These are phyloP conservation scores for Lactifluus volemus DNA, from an alignment of 768 basidiomycete species.

Conservation along the genomic window DNA sequence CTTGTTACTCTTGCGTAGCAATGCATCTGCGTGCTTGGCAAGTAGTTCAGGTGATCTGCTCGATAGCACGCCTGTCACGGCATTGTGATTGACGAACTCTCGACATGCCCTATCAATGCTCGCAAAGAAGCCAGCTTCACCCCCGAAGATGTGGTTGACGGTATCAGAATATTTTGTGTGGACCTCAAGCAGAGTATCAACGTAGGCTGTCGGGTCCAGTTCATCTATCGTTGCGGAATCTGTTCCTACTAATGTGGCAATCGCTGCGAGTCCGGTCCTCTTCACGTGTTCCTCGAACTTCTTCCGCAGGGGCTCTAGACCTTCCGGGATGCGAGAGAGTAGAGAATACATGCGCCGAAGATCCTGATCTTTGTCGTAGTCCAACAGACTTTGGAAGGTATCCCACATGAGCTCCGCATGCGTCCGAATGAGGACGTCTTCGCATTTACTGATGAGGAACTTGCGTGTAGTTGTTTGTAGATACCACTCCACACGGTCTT, in stretches of 20 bases:
- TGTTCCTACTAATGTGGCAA: conserved; percentile 56
- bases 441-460: conserved; percentile 15
- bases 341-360: conserved; percentile 91
- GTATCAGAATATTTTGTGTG: conserved; percentile 89
- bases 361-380: conserved; percentile 25
- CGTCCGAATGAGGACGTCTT: too few species aligned
- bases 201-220: conserved; percentile 88
- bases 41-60: conserved; percentile 88
- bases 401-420: too few species aligned
- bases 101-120: conserved; percentile 91
- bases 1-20: conserved; percentile 93
- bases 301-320: conserved; percentile 83
- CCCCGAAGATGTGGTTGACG: conserved; percentile 80
- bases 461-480: conserved; percentile 85
- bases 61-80: conserved; percentile 73
- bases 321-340: conserved; percentile 83
- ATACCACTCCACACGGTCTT: conserved; percentile 91
- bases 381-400: too few species aligned
- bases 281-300: conserved; percentile 96
- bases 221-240: conserved; percentile 49
- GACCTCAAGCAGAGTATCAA: conserved; percentile 86
- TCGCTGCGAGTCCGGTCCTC: conserved; percentile 73
- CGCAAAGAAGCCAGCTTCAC: conserved; percentile 89
- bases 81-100: conserved; percentile 91
- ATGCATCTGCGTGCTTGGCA: conserved; percentile 83